Base-by-base conservation (phyloP, 1,284 basidiomycete species). In the Trichosporon coremiiforme region DNA sequence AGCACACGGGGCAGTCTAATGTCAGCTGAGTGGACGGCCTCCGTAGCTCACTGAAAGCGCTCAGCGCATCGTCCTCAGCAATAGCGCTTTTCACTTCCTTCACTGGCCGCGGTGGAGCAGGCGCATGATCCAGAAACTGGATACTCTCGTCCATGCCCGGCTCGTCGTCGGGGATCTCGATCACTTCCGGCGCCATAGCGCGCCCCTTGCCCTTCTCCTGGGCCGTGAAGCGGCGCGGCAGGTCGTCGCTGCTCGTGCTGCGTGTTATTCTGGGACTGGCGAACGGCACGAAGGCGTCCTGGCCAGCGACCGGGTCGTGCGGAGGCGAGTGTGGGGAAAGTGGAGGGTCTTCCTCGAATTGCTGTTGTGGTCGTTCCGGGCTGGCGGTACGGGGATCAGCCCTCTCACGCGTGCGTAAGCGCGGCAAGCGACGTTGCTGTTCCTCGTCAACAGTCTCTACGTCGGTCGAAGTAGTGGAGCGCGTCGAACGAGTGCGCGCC, bases 1-100 rank as follows among this genome's bases (percentile, higher is more conserved):
- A 81, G 68, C 81, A 82, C 2, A 82, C 74, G 0, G 81, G 80
- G 69, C 81, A 82, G 22, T 72, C 81, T 82, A 55, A 1, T 13
- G 67, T 71, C 65, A 70, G 66, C 38, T 55, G 15, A 17, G 17
- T 0, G 3, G 0, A 10, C 6, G 33, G 60, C 25, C 25, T 25
- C 25, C 25, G 25, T 35, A 5, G 64, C 73, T 68, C 68, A 74
- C 73, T 74, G 67, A 66, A 74, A 0, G 66, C 69, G 15, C 55
- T 68, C 12, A 74, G 50, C 12, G 64, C 45, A 20, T 65, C 60
- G 17, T 74, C 69, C 38, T 65, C 64, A 29, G 67, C 71, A 25
- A 70, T 68, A 31, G 66, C 67, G 15, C 38, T 38, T 13, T 67
- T 25, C 1, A 33, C 65, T 15, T 62, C 67, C 2, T 68, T 50